These are phyloP conservation scores for Batkoa obscura DNA, from an alignment of 371 early-diverging fungal species.

Conservation along the genomic window DNA sequence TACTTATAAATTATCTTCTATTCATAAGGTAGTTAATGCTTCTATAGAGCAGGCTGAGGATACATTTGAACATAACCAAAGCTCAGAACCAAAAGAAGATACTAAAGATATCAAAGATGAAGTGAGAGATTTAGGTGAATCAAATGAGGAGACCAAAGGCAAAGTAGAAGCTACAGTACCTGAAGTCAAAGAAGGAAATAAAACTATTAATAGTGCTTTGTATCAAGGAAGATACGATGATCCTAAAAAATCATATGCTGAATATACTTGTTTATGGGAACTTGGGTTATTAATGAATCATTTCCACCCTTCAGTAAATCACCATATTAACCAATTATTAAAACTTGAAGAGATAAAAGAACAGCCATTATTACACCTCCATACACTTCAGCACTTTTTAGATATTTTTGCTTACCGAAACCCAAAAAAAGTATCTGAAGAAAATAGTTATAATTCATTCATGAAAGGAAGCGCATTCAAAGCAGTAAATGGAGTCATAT, in stretches of 20 bases:
- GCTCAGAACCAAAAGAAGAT: slow-evolving; percentile 19
- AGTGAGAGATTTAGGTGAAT: slow-evolving; percentile 4
- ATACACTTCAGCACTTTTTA: slow-evolving; percentile 80
- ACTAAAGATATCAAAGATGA: slow-evolving; percentile 22
- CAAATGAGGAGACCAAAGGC: slow-evolving; percentile 5
- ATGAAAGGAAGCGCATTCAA: slow-evolving; percentile 18
- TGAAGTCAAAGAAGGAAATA: too few relatives aligned
- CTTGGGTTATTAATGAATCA: slow-evolving; percentile 58
- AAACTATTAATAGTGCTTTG: slow-evolving; percentile 8
- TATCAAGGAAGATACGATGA: slow-evolving; percentile 81
- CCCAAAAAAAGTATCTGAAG: slow-evolving; percentile 46
- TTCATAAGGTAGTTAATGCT: slow-evolving; percentile 7
- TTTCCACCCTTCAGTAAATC: slow-evolving; percentile 80
- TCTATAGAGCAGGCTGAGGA: slow-evolving; percentile 56
- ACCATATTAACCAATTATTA: slow-evolving; percentile 55
- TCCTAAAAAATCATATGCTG: slow-evolving; percentile 67
- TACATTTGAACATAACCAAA: slow-evolving; percentile 25
- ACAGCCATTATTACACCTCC: slow-evolving; percentile 70
- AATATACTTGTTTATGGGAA: slow-evolving; percentile 76
- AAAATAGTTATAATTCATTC: slow-evolving; percentile 13
- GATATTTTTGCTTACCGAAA: slow-evolving; percentile 91
- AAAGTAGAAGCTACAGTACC: slow-evolving; percentile 7
- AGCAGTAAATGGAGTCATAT: slow-evolving; percentile 11
- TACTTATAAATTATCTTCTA: slow-evolving; percentile 41
- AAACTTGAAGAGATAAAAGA: slow-evolving; percentile 42